Conservation (phyloP, 2,329 filamentous ascomycete species). For the Coniella vitis region DNA sequence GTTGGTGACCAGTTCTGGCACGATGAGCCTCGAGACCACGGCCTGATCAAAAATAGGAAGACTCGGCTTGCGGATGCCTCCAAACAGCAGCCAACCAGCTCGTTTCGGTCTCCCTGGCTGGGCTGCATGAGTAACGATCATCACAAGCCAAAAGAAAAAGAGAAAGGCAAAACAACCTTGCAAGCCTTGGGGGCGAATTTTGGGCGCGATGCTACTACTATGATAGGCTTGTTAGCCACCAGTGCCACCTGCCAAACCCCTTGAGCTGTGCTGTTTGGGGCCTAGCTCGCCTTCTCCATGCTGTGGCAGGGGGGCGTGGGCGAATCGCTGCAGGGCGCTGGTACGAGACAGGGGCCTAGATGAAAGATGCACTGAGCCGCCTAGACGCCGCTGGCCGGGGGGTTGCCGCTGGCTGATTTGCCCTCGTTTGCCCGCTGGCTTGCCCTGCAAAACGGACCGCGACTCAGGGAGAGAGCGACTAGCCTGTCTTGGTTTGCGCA, state of each 20-base stretch:
- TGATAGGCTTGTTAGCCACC: no score
- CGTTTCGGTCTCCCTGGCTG: no score
- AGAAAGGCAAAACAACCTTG: no score
- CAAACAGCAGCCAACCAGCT: not conserved
- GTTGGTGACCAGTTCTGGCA: not conserved
- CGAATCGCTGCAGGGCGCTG: conserved; percentile 1
- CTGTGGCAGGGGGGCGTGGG: not conserved
- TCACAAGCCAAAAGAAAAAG: no score
- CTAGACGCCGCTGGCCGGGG: not conserved
- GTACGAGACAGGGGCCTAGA: conserved; percentile 1
- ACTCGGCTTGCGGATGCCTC: not conserved
- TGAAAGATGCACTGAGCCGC: conserved; percentile 3
- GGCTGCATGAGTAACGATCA: no score
- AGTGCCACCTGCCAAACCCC: not conserved
- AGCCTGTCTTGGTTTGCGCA: no score
- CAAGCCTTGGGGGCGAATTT: no score
- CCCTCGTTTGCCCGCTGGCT: not conserved
- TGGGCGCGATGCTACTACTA: no score
- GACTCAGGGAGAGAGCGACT: not conserved
- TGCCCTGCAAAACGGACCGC: not conserved
- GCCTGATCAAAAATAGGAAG: not conserved
- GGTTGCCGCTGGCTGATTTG: not conserved
- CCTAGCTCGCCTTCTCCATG: not conserved
- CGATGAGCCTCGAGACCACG: not conserved
- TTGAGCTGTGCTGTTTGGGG: not conserved